These are phyloP conservation scores for Penicillium sp. DNA, from an alignment of 2,329 filamentous ascomycete species.

Conservation along the genomic window DNA sequence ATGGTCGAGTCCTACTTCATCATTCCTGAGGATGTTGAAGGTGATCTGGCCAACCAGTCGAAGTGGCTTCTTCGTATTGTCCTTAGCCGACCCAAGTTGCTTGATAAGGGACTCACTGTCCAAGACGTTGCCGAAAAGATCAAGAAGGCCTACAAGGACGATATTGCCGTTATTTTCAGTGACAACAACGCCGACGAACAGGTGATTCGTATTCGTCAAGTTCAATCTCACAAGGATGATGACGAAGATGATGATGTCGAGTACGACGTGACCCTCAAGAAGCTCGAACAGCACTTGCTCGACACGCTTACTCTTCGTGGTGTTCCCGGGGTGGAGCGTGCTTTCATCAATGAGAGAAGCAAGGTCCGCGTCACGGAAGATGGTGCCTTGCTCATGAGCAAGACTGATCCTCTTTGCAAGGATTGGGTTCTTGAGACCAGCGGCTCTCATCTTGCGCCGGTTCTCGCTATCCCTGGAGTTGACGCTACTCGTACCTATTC, in stretches of 20 bases:
- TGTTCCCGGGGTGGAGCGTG: constrained; percentile 83
- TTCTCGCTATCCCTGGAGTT: constrained; percentile 84
- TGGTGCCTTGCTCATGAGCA: constrained; percentile 74
- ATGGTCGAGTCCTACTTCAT: constrained; percentile 98
- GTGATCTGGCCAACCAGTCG: constrained; percentile 69
- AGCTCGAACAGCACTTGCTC: constrained; percentile 86
- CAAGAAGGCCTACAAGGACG: constrained; percentile 82
- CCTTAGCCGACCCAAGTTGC: constrained; percentile 88
- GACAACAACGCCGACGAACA: constrained; percentile 97
- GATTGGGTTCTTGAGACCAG: constrained; percentile 97
- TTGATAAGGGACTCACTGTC: constrained; percentile 87
- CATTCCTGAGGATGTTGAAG: constrained; percentile 80
- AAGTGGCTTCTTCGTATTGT: constrained; percentile 94
- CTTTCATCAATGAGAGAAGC: constrained; percentile 85
- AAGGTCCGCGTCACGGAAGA: constrained; percentile 69
- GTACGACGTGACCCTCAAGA: constrained; percentile 90
- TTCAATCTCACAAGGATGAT: constrained; percentile 70
- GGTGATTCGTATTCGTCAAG: constrained; percentile 87
- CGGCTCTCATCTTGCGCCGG: constrained; percentile 81
- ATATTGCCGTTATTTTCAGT: constrained; percentile 92
- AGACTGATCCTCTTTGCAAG: constrained; percentile 73
- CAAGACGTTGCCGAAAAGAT: constrained; percentile 88
- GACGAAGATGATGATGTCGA: constrained; percentile 75
- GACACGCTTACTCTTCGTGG: constrained; percentile 90
- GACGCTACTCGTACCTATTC: constrained; percentile 85